Conservation (phyloP, 192 early-diverging fungal species). For the Rhizophagus prolifer region DNA sequence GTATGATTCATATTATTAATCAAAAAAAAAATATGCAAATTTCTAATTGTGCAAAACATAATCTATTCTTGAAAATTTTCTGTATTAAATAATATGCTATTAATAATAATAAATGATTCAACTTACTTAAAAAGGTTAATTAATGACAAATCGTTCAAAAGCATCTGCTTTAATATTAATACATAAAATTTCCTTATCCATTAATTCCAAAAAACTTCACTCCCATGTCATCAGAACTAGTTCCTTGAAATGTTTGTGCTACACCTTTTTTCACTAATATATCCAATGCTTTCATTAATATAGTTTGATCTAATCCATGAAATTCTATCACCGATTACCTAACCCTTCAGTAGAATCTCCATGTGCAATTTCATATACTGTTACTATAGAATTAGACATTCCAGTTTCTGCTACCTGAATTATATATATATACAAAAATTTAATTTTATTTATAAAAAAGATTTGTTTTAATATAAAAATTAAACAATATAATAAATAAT, state of each 20-base stretch:
- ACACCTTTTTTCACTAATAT: slow-evolving; percentile 78
- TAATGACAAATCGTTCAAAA: no score
- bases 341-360: slow-evolving; percentile 76
- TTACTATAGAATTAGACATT: slow-evolving; percentile 78
- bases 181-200: background rate
- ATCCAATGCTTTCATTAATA: slow-evolving; percentile 77
- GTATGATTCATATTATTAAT: no score
- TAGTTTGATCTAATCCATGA: slow-evolving; percentile 65
- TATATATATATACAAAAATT: no score
- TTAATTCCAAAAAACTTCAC: slow-evolving; percentile 75
- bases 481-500: slow-evolving; percentile 14
- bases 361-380: slow-evolving; percentile 84
- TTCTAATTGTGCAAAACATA: no score
- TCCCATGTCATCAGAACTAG: slow-evolving; percentile 69
- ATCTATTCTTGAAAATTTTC: no score
- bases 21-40: no score
- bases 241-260: slow-evolving; percentile 77
- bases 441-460: background rate
- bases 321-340: slow-evolving; percentile 76
- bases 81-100: no score
- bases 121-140: no score
- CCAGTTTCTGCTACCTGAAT: slow-evolving; percentile 65
- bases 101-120: no score
- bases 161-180: no score
- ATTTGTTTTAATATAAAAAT: background rate